These are phyloP conservation scores for Onygenales sp. DNA, from an alignment of 2,329 filamentous ascomycete genomes.

Conservation along the genomic window DNA sequence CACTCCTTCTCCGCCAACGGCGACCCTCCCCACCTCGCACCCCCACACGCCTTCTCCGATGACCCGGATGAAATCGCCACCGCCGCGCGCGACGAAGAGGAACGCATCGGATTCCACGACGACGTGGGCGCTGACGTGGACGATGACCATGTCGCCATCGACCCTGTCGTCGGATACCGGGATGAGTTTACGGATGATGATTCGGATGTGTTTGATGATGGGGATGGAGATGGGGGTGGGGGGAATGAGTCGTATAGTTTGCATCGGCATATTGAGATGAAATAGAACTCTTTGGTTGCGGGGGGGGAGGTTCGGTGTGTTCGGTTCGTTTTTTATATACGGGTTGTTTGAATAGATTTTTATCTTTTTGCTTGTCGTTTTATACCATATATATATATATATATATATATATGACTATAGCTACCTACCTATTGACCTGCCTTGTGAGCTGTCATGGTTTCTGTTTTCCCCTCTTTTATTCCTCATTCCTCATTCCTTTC, in stretches of 20 bases:
- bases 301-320: not conserved
- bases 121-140: constrained; percentile 35
- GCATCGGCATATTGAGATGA: constrained; percentile 24
- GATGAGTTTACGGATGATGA: constrained; percentile 47
- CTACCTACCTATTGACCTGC: too few species aligned
- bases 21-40: constrained; percentile 8
- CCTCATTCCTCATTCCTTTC: too few species aligned
- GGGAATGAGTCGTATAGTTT: constrained; percentile 30
- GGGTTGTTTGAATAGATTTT: constrained; percentile 1
- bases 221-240: constrained; percentile 26
- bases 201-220: constrained; percentile 37
- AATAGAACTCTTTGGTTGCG: constrained; percentile 3
- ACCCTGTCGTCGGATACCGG: constrained; percentile 33
- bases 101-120: constrained; percentile 31
- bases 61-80: constrained; percentile 29
- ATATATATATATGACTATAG: too few species aligned
- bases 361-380: too few species aligned
- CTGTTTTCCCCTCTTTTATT: too few species aligned
- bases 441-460: too few species aligned
- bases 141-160: constrained; percentile 32
- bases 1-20: constrained; percentile 12
- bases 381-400: too few species aligned
- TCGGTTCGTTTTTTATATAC: constrained; percentile 3
- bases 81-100: constrained; percentile 39
- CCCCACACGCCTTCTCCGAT: constrained; percentile 19